Evolutionary conservation across 1,284 basidiomycete species (phyloP).

Genomic region (Apiotrichum gamsii): DNA sequence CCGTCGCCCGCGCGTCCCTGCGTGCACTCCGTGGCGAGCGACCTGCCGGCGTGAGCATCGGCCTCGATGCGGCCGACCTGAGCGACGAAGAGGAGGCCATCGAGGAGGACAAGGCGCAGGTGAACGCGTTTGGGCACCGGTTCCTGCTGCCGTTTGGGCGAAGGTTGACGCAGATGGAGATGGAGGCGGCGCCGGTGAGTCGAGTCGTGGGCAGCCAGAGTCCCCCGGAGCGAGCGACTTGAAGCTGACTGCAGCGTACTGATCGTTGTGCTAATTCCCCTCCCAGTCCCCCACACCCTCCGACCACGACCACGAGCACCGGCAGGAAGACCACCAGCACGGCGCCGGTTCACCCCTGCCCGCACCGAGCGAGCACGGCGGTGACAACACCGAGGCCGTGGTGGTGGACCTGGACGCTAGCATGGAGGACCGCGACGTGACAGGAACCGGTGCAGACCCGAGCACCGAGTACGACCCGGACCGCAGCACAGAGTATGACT

Average conservation of each 20-base stretch:
- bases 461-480: constrained; percentile 14
- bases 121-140: constrained; percentile 39
- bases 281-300: constrained; percentile 38
- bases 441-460: constrained; percentile 19
- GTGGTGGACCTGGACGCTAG: constrained; percentile 15
- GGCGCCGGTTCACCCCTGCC: neutral
- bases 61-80: constrained; percentile 31
- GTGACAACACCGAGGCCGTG: neutral
- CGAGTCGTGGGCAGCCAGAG: too few species aligned
- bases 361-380: neutral
- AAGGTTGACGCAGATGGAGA: constrained; percentile 42
- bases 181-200: constrained; percentile 40
- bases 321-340: constrained; percentile 31
- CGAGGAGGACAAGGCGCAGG: constrained; percentile 32
- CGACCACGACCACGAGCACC: constrained; percentile 32
- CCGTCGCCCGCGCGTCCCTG: constrained; percentile 18
- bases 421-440: constrained; percentile 15
- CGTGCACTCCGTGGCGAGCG: constrained; percentile 30
- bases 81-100: constrained; percentile 34
- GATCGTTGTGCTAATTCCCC: constrained; percentile 7
- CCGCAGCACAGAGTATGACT: constrained; percentile 15
- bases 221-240: too few species aligned
- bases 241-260: too few species aligned
- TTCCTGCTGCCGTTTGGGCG: constrained; percentile 42
- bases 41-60: constrained; percentile 28